phyloP scores from a whole-genome alignment of 768 basidiomycete species.

The Strobilomyces echinocephalus region DNA sequence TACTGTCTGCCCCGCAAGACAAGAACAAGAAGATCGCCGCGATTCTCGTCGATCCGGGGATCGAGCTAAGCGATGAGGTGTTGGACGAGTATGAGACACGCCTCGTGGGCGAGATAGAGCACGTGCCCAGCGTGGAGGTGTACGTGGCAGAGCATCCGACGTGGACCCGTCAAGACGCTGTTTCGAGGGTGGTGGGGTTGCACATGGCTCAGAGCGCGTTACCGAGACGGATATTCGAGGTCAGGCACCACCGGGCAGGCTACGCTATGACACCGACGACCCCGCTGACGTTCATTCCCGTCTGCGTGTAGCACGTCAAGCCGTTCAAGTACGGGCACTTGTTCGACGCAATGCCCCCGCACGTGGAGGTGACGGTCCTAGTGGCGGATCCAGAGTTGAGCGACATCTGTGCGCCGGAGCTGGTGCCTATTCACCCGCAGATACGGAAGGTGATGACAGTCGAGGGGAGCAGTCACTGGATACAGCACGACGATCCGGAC shows the following conservation, averaged over 20 bases:
- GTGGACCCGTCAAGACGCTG: constrained; percentile 14
- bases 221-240: background rate
- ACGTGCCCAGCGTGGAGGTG: constrained; percentile 5
- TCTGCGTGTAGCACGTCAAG: constrained; percentile 9
- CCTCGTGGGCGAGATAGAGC: background rate
- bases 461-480: constrained; percentile 12
- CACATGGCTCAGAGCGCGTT: constrained; percentile 4
- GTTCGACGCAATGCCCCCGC: constrained; percentile 4
- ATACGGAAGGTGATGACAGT: constrained; percentile 2
- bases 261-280: too few relatives aligned
- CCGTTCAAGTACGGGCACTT: constrained; percentile 13
- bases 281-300: too few relatives aligned
- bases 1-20: constrained; percentile 1
- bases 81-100: background rate
- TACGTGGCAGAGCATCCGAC: constrained; percentile 3
- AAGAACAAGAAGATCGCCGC: background rate
- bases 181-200: constrained; percentile 10
- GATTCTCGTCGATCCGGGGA: constrained; percentile 14
- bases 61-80: constrained; percentile 1
- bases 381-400: constrained; percentile 10
- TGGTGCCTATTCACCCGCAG: background rate
- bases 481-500: constrained; percentile 10
- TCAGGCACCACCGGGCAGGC: background rate
- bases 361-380: constrained; percentile 11
- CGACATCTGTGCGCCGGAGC: background rate